Conservation (phyloP, 345 rosid species). For the Heritiera fomes region DNA sequence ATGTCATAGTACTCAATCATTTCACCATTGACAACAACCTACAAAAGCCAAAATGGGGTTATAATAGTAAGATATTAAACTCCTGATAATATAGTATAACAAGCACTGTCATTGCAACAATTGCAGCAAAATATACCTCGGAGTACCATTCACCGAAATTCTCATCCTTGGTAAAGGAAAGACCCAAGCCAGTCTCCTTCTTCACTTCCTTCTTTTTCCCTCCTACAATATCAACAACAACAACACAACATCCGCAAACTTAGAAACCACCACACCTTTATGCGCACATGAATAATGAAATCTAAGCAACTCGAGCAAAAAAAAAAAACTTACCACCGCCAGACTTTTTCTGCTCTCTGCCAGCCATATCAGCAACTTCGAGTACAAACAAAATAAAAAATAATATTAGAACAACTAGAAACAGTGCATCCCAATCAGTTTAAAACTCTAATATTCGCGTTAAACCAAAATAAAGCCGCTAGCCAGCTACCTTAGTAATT, state of each 20-base stretch:
- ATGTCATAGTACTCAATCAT: slow-evolving; percentile 97
- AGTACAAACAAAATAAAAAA: not conserved
- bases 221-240: slow-evolving; percentile 13
- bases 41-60: slow-evolving; percentile 1
- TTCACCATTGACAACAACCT: slow-evolving; percentile 90
- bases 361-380: slow-evolving; percentile 21
- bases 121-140: slow-evolving; percentile 71
- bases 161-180: slow-evolving; percentile 75
- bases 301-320: not conserved
- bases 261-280: not conserved
- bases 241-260: not conserved
- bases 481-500: not conserved
- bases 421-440: not conserved
- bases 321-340: slow-evolving; percentile 5
- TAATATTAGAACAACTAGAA: not conserved
- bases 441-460: not conserved
- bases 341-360: slow-evolving; percentile 16
- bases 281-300: not conserved
- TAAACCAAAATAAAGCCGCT: not conserved
- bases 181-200: slow-evolving; percentile 93
- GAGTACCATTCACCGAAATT: slow-evolving; percentile 98
- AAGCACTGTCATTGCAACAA: slow-evolving; percentile 63
- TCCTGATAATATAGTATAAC: not conserved
- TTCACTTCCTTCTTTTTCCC: slow-evolving; percentile 95
- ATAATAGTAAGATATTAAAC: not conserved